phyloP scores from a whole-genome alignment of 2,329 filamentous ascomycete genomes.

The Aspergillus pseudoglaucus region DNA sequence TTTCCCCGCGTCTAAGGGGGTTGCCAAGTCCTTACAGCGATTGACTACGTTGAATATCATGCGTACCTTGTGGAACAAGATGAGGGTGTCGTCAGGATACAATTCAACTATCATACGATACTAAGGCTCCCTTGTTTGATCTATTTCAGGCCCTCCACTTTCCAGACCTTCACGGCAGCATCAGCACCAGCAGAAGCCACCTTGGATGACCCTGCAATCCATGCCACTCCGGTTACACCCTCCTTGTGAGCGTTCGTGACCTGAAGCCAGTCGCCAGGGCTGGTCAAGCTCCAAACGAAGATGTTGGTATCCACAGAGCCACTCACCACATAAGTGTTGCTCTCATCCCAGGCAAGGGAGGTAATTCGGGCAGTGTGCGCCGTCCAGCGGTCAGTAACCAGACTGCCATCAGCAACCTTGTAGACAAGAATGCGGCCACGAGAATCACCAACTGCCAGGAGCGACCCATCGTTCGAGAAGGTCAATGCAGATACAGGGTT shows the following conservation, averaged over 20 bases:
- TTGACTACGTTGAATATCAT: too few species aligned
- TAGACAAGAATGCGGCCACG: constrained; percentile 86
- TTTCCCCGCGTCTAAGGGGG: too few species aligned
- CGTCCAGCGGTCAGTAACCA: constrained; percentile 75
- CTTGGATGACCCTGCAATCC: constrained; percentile 60
- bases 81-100: too few species aligned
- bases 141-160: constrained; percentile 49
- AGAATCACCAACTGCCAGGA: constrained; percentile 75
- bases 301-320: constrained; percentile 87
- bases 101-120: too few species aligned
- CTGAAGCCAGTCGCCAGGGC: constrained; percentile 79
- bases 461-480: constrained; percentile 70
- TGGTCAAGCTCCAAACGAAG: constrained; percentile 79
- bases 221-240: constrained; percentile 80
- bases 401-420: constrained; percentile 57
- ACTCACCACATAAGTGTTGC: constrained; percentile 71
- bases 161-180: constrained; percentile 87
- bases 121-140: neutral
- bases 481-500: constrained; percentile 70
- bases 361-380: constrained; percentile 65
- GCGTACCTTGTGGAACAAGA: neutral
- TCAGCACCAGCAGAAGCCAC: constrained; percentile 79
- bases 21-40: too few species aligned
- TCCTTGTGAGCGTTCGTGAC: constrained; percentile 89
- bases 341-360: constrained; percentile 68